Evolutionary conservation across 306 rosid species (phyloP).

Genomic region (Senna siamea): DNA sequence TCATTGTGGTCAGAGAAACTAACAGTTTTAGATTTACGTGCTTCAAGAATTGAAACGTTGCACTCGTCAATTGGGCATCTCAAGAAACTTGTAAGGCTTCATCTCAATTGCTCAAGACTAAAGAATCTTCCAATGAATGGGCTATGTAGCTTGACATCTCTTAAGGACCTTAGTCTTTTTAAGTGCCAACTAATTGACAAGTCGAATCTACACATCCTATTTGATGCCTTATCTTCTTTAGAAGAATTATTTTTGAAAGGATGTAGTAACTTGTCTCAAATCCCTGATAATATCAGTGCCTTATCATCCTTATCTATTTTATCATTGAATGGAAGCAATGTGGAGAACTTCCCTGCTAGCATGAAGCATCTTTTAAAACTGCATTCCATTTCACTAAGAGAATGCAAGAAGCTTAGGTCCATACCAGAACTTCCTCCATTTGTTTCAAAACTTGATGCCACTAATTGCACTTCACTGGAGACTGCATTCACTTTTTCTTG

Average conservation of each 20-base stretch:
- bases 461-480: background rate
- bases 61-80: background rate
- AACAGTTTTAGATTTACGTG: accelerated
- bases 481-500: background rate
- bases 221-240: background rate
- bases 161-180: background rate
- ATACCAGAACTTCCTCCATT: background rate
- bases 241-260: background rate
- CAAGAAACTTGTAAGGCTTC: background rate
- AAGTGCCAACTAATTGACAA: background rate
- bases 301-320: background rate
- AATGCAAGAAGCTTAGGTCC: background rate
- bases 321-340: background rate
- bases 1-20: background rate
- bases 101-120: background rate
- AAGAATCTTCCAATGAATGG: background rate
- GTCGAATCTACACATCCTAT: background rate
- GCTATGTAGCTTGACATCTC: background rate
- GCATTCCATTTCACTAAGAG: background rate
- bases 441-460: accelerated
- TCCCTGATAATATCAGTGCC: constrained; percentile 1
- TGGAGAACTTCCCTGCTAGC: background rate
- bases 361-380: background rate
- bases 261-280: background rate
- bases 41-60: background rate